Percentiles rank a stretch among this genome's conserved stretches.
These are phyloP conservation scores for Scytalidium sp. DNA, from an alignment of 2,329 filamentous ascomycete species.

Conservation along the genomic window DNA sequence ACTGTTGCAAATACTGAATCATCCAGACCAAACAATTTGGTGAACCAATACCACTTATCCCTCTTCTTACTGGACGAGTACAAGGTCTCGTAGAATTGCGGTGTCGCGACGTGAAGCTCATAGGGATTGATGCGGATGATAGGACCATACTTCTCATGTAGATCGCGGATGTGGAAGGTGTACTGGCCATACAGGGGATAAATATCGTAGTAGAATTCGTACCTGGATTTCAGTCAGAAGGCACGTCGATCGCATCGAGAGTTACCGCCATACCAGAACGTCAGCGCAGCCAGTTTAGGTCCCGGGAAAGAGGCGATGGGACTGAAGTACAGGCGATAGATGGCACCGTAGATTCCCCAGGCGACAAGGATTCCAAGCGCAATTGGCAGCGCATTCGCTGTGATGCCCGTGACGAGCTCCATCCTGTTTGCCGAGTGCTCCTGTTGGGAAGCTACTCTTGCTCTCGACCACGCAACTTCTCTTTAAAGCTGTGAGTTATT, in stretches of 20 bases:
- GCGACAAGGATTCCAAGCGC: too few species aligned
- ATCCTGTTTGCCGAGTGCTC: too few species aligned
- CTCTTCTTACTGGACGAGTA: constrained; percentile 12
- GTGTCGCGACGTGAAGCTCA: constrained; percentile 14
- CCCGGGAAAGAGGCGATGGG: constrained; percentile 30
- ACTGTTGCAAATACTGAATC: constrained; percentile 15
- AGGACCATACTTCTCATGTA: constrained; percentile 39
- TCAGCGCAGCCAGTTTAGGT: constrained; percentile 28
- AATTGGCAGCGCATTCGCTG: too few species aligned
- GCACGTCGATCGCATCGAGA: too few species aligned
- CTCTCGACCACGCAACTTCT: too few species aligned
- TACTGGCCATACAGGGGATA: too few species aligned
- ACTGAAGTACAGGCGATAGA: constrained; percentile 29
- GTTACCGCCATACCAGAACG: constrained; percentile 20
- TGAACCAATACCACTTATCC: constrained; percentile 11
- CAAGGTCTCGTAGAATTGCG: constrained; percentile 18
- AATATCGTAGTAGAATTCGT: constrained; percentile 26
- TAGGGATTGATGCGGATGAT: constrained; percentile 18
- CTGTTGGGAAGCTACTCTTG: too few species aligned
- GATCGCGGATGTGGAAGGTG: constrained; percentile 37
- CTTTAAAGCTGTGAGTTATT: too few species aligned
- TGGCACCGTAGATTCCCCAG: too few species aligned
- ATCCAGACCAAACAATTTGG: constrained; percentile 9
- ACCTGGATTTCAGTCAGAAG: too few species aligned
- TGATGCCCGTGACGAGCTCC: too few species aligned